Percentiles rank a stretch among this genome's conserved stretches.
These are phyloP conservation scores for Neophaeococcomyces aloes DNA, from an alignment of 2,329 filamentous ascomycete genomes.

Conservation along the genomic window DNA sequence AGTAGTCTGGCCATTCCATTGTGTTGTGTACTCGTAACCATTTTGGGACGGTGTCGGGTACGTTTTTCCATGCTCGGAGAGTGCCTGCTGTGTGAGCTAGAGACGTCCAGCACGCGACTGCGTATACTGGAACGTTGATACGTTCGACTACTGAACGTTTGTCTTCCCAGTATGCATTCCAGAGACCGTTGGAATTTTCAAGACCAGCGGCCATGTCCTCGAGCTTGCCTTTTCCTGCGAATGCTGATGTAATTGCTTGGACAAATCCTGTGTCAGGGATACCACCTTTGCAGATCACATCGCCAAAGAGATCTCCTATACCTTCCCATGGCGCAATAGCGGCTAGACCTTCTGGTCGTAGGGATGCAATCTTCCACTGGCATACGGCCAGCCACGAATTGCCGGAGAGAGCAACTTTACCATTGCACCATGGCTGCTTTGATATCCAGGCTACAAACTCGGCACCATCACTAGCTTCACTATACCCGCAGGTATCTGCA, in stretches of 20 bases:
- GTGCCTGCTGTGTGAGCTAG: conserved; percentile 28
- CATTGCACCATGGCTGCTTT: conserved; percentile 27
- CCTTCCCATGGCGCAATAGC: conserved; percentile 48
- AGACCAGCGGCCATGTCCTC: background rate
- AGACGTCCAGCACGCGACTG: conserved; percentile 27
- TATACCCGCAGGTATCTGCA: conserved; percentile 20
- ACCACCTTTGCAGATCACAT: background rate
- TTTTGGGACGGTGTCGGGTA: conserved; percentile 18
- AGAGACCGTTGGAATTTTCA: conserved; percentile 2
- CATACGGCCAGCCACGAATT: conserved; percentile 45
- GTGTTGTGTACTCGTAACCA: conserved; percentile 22
- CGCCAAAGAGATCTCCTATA: conserved; percentile 44
- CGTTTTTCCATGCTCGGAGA: conserved; percentile 22
- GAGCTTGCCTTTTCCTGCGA: background rate
- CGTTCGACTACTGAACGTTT: conserved; percentile 30
- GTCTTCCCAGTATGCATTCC: conserved; percentile 31
- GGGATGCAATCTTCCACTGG: conserved; percentile 46
- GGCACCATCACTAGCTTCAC: conserved; percentile 23
- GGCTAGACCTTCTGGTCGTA: conserved; percentile 41
- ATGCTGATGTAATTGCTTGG: background rate
- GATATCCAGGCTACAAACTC: conserved; percentile 21
- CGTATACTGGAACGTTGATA: conserved; percentile 29
- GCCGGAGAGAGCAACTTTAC: conserved; percentile 42
- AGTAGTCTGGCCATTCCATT: conserved; percentile 40
- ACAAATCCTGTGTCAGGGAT: background rate